These are phyloP conservation scores for Tuber indicum DNA, from an alignment of 495 filamentous ascomycete species.

Conservation along the genomic window DNA sequence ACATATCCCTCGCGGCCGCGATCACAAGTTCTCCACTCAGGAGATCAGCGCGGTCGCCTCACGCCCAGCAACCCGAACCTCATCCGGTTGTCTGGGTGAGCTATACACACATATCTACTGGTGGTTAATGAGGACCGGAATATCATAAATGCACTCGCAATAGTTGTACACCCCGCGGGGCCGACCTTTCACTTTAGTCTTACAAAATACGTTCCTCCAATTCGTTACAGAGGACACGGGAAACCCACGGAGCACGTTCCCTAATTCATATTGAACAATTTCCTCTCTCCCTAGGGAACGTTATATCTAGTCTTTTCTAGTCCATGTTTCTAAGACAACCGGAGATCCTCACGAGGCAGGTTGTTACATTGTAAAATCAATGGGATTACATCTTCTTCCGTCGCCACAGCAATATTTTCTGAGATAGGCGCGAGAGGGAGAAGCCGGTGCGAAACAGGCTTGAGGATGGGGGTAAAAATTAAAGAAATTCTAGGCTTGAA, in stretches of 20 bases:
- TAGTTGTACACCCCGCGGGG: slow-evolving; percentile 74
- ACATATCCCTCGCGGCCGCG: slow-evolving; percentile 75
- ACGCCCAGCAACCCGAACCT: slow-evolving; percentile 50
- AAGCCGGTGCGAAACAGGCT: slow-evolving; percentile 59
- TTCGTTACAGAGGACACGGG: slow-evolving; percentile 78
- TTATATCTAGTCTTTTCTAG: slow-evolving; percentile 81
- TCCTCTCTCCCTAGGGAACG: slow-evolving; percentile 85
- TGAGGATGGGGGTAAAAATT: slow-evolving; percentile 35
- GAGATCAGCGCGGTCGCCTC: slow-evolving; percentile 84
- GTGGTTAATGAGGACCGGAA: slow-evolving; percentile 83
- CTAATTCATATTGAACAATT: slow-evolving; percentile 91
- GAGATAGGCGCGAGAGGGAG: slow-evolving; percentile 75
- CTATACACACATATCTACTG: slow-evolving; percentile 67
- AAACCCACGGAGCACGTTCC: slow-evolving; percentile 82
- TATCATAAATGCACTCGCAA: slow-evolving; percentile 63
- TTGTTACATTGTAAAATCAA: slow-evolving; percentile 89
- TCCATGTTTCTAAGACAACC: slow-evolving; percentile 75
- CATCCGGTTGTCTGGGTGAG: slow-evolving; percentile 14
- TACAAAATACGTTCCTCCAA: slow-evolving; percentile 77
- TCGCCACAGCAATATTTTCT: slow-evolving; percentile 83
- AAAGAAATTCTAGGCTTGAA: no score
- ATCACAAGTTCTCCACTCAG: slow-evolving; percentile 77
- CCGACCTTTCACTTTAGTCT: slow-evolving; percentile 83
- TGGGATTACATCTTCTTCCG: slow-evolving; percentile 93
- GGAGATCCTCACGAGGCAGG: slow-evolving; percentile 75